Evolutionary conservation across 2,329 filamentous ascomycete species (phyloP), one percentile per base, ranked within the genome.

Genomic region (Xylariaceae sp.): DNA sequence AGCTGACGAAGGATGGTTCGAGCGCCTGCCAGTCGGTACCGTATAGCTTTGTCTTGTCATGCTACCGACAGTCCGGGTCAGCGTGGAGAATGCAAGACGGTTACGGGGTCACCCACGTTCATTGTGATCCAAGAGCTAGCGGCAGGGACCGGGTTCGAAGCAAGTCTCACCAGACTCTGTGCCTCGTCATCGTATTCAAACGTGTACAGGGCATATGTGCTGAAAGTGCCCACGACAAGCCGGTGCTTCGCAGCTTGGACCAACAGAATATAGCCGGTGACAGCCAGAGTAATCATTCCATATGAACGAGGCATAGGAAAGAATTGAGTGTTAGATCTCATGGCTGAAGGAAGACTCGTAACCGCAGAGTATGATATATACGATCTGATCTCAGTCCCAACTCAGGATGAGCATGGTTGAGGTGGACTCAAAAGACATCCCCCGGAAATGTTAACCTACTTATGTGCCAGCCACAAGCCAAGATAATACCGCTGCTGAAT

Each of bases 41-140:
- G 36, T 63, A 63, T 1, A 62, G 37, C 32, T 54, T 58, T 30
- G 50, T 61, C 32, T 56, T 57, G 44, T 61, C 58, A 34, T 61
- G 55, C 57, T 60, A 35, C n/a, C 28, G 42, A 24, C 22, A 6
- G 16, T 24, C 36, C 31, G 28, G 26, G 18, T 32, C 18, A 38
- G 29, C 19, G 9, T 35, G 31, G 37, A 30, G 37, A 24, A 17
- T 18, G n/a, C n/a, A n/a, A n/a, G n/a, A n/a, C n/a, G n/a, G n/a
- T n/a, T n/a, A n/a, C n/a, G n/a, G n/a, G n/a, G 35, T n/a, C 28
- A 40, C 53, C 53, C 44, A 58, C 60, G 45, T 54, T 63, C 31
- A 62, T 40, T 3, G 59, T 37, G 37, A 62, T 55, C 59, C 58
- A 63, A 8, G 54, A 57, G 28, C 51, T 54, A 3, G 53, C 49